Evolutionary conservation across 768 basidiomycete species (phyloP).

Genomic region (Trametes coccinea): DNA sequence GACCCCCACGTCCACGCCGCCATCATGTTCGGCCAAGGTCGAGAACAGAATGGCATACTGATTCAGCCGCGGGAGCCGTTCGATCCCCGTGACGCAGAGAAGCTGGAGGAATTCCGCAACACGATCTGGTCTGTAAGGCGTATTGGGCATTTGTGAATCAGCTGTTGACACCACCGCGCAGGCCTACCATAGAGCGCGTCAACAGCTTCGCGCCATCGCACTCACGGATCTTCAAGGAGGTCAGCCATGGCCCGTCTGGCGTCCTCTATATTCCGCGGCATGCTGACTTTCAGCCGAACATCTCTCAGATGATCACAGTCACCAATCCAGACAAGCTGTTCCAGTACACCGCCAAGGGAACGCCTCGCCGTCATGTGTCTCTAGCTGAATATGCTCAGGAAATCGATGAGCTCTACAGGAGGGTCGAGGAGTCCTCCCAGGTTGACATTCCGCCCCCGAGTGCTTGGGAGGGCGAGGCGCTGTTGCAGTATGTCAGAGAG

Average conservation of each 20-base stretch:
- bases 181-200: slow-evolving; percentile 30
- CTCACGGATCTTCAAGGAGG: slow-evolving; percentile 36
- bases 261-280: too few relatives aligned
- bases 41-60: slow-evolving; percentile 42
- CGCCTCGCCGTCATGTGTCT: slow-evolving; percentile 28
- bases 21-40: slow-evolving; percentile 44
- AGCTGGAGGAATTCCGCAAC: slow-evolving; percentile 36
- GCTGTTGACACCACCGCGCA: background rate
- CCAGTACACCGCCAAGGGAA: slow-evolving; percentile 34
- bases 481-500: slow-evolving; percentile 33
- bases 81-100: slow-evolving; percentile 33
- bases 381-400: slow-evolving; percentile 38
- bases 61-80: slow-evolving; percentile 39
- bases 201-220: slow-evolving; percentile 31
- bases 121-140: slow-evolving; percentile 33
- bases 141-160: too few relatives aligned
- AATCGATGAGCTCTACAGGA: slow-evolving; percentile 39
- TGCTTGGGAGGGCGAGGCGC: slow-evolving; percentile 28
- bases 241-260: slow-evolving; percentile 10
- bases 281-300: too few relatives aligned
- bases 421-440: slow-evolving; percentile 36
- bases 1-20: slow-evolving; percentile 36
- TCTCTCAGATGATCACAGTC: slow-evolving; percentile 35
- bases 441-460: slow-evolving; percentile 32
- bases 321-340: slow-evolving; percentile 32